phyloP scores from a whole-genome alignment of 805 yeast genomes.

The Starmerella potacharoeniae region DNA sequence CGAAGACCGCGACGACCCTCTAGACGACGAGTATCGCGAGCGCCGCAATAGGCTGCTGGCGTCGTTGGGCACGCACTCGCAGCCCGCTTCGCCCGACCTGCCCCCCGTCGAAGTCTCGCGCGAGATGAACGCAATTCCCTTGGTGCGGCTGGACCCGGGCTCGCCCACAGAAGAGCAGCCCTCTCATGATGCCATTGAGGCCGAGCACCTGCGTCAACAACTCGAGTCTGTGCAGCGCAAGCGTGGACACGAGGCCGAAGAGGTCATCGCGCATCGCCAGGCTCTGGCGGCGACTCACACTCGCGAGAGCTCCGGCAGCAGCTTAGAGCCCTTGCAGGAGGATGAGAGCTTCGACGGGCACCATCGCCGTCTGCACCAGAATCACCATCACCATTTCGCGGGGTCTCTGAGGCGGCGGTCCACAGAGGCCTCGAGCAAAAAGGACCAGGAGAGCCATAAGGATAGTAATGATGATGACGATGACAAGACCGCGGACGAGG shows the following conservation, averaged over 20 bases:
- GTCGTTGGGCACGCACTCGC: slow-evolving; percentile 8
- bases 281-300: neutral
- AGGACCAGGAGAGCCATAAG: neutral
- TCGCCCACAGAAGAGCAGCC: neutral
- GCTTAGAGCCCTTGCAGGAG: neutral
- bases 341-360: neutral
- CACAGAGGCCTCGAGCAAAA: neutral
- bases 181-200: neutral
- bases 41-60: slow-evolving; percentile 19
- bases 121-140: slow-evolving; percentile 12
- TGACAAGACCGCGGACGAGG: slow-evolving; percentile 10
- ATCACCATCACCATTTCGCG: neutral
- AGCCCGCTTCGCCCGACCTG: slow-evolving; percentile 9
- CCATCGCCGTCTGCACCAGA: too few relatives aligned
- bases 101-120: slow-evolving; percentile 5
- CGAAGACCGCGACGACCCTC: slow-evolving; percentile 15
- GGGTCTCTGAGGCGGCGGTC: neutral
- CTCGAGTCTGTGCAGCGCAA: slow-evolving; percentile 1
- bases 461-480: neutral
- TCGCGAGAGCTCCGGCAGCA: neutral
- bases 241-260: slow-evolving; percentile 1
- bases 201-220: neutral
- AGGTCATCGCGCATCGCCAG: neutral
- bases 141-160: slow-evolving; percentile 3
- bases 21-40: slow-evolving; percentile 20